These are phyloP conservation scores for Penicillium paxilli DNA, from an alignment of 495 filamentous ascomycete genomes.

Conservation along the genomic window DNA sequence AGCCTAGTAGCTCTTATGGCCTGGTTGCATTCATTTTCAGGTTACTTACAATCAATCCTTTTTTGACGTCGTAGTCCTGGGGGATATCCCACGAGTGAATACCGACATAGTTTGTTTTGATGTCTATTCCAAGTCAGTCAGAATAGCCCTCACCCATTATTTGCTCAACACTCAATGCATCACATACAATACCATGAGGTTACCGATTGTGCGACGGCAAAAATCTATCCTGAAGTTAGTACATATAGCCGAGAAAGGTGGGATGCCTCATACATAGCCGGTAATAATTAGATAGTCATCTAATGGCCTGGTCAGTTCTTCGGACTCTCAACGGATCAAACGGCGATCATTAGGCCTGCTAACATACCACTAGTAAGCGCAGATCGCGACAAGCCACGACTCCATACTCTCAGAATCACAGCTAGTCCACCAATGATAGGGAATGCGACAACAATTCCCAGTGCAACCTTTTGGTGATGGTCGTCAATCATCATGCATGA, in stretches of 20 bases:
- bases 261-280: constrained; percentile 19
- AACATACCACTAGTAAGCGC: constrained; percentile 22
- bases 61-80: constrained; percentile 16
- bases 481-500: constrained; percentile 19
- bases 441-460: constrained; percentile 49
- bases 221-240: constrained; percentile 12
- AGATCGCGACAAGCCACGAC: constrained; percentile 41
- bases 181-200: constrained; percentile 34
- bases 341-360: constrained; percentile 13
- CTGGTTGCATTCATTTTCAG: background rate
- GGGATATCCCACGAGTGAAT: constrained; percentile 48
- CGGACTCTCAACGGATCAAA: background rate
- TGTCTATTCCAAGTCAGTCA: constrained; percentile 34
- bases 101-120: constrained; percentile 54
- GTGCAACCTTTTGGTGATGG: constrained; percentile 38
- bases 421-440: constrained; percentile 44
- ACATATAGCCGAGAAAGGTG: background rate
- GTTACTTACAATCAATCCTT: constrained; percentile 22
- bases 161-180: background rate
- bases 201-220: constrained; percentile 23
- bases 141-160: background rate
- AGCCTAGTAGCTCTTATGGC: background rate
- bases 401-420: constrained; percentile 41
- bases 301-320: constrained; percentile 12
- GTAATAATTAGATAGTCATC: constrained; percentile 25